Evolutionary conservation across 2,329 filamentous ascomycete genomes (phyloP).

Genomic region (Aureobasidium mangrovei): DNA sequence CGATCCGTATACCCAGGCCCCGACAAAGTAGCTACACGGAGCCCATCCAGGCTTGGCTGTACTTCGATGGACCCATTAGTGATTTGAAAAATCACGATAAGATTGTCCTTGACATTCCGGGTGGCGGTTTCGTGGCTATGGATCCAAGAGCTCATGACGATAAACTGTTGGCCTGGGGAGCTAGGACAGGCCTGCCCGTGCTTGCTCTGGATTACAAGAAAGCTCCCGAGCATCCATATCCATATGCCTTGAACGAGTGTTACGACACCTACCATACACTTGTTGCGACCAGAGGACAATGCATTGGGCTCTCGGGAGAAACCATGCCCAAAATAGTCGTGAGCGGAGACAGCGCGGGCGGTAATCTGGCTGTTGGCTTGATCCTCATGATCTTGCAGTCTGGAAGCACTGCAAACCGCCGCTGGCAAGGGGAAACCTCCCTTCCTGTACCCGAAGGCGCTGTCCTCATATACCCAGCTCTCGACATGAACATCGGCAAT

Average conservation of each 20-base stretch:
- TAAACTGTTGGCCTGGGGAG: constrained; percentile 86
- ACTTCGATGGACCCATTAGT: constrained; percentile 80
- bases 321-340: constrained; percentile 60
- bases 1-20: constrained; percentile 76
- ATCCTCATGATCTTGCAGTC: constrained; percentile 79
- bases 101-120: constrained; percentile 80
- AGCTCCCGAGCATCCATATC: constrained; percentile 76
- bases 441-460: constrained; percentile 72
- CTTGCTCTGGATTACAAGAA: constrained; percentile 87
- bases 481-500: constrained; percentile 96
- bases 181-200: constrained; percentile 77
- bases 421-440: constrained; percentile 47
- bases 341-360: constrained; percentile 73
- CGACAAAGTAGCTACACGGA: constrained; percentile 72
- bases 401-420: constrained; percentile 37
- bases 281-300: constrained; percentile 61
- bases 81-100: constrained; percentile 68
- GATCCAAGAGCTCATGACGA: constrained; percentile 90
- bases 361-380: constrained; percentile 70
- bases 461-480: constrained; percentile 75
- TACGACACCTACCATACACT: constrained; percentile 77
- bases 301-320: constrained; percentile 63
- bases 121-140: constrained; percentile 96
- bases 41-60: constrained; percentile 79
- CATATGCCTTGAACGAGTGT: constrained; percentile 78